A percentile compares a stretch with the other conserved stretches of the same genome.
Conservation (phyloP, 208 protist genomes). For the Trypanosoma conorhini region DNA sequence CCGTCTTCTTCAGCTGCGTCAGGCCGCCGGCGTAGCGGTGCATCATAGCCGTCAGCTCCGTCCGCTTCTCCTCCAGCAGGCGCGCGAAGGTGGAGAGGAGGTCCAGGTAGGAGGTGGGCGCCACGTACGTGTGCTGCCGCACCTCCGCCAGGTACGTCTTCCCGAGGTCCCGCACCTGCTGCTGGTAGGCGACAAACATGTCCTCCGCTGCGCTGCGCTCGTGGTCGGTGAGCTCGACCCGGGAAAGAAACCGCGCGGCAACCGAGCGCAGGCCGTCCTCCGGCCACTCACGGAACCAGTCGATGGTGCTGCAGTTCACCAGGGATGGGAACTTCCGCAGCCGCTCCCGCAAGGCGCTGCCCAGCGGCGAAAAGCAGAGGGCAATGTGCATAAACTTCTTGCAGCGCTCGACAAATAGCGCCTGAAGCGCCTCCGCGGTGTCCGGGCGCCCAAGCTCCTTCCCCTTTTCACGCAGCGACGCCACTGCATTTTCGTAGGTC, state of each 20-base stretch:
- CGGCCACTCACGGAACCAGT: slow-evolving; percentile 98
- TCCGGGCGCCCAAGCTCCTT: slow-evolving; percentile 82
- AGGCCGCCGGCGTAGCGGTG: slow-evolving; percentile 91
- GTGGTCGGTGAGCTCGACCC: slow-evolving; percentile 75
- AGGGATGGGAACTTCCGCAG: slow-evolving; percentile 97
- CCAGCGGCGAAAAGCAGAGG: slow-evolving; percentile 97
- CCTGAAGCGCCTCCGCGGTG: slow-evolving; percentile 83
- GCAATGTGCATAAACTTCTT: slow-evolving; percentile 96
- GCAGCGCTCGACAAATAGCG: slow-evolving; percentile 93
- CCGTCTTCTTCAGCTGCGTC: slow-evolving; percentile 88
- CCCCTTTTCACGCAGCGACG: slow-evolving; percentile 84
- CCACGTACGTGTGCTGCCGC: slow-evolving; percentile 94
- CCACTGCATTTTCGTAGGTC: slow-evolving; percentile 84
- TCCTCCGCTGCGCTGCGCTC: slow-evolving; percentile 74
- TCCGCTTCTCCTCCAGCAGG: slow-evolving; percentile 84
- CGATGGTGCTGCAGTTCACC: slow-evolving; percentile 99
- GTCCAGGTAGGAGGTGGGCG: slow-evolving; percentile 96
- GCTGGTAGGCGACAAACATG: slow-evolving; percentile 93
- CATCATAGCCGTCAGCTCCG: slow-evolving; percentile 83
- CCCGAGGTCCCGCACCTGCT: slow-evolving; percentile 86
- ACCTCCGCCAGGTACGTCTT: slow-evolving; percentile 85
- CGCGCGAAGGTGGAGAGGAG: slow-evolving; percentile 92
- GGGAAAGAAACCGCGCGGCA: slow-evolving; percentile 83
- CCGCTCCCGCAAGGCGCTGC: slow-evolving; percentile 93
- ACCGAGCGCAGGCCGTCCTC: slow-evolving; percentile 94